Evolutionary conservation across 2,329 filamentous ascomycete genomes (phyloP).

Genomic region (Fusarium lyarnte): DNA sequence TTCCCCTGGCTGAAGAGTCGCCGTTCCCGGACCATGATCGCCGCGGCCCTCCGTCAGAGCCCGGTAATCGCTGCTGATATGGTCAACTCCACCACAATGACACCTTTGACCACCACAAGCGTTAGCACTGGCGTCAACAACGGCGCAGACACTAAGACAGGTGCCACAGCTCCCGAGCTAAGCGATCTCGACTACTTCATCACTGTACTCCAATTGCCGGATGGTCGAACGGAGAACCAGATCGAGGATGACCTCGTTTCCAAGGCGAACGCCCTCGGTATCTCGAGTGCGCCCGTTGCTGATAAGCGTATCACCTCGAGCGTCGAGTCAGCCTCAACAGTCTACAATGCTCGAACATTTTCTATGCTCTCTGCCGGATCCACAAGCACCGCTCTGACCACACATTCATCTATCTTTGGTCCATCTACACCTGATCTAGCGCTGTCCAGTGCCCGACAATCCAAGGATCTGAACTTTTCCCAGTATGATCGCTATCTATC

Average conservation of each 20-base stretch:
- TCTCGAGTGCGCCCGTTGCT: conserved; percentile 42
- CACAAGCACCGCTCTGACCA: conserved; percentile 53
- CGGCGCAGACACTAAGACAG: conserved; percentile 19
- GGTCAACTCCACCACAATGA: conserved; percentile 30
- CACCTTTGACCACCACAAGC: conserved; percentile 25
- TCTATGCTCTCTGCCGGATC: conserved; percentile 57
- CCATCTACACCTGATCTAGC: conserved; percentile 40
- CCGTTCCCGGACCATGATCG: conserved; percentile 27
- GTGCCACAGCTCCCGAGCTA: conserved; percentile 50
- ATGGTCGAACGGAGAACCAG: conserved; percentile 50
- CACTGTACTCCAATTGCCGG: conserved; percentile 51
- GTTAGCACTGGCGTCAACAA: conserved; percentile 24
- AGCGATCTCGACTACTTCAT: conserved; percentile 52
- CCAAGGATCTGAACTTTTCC: conserved; percentile 57
- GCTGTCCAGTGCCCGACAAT: conserved; percentile 40
- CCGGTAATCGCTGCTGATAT: conserved; percentile 33
- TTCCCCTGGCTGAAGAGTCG: conserved; percentile 20
- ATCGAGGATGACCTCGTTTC: conserved; percentile 51
- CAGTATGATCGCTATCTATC: conserved; percentile 63
- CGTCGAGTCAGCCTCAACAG: conserved; percentile 55
- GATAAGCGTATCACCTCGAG: conserved; percentile 52
- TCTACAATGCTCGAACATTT: conserved; percentile 55
- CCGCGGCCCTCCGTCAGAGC: conserved; percentile 26
- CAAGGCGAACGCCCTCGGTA: conserved; percentile 50
- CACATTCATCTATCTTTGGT: conserved; percentile 54